phyloP scores from a whole-genome alignment of 2,329 filamentous ascomycete species.

The Aspergillus ochraceus region DNA sequence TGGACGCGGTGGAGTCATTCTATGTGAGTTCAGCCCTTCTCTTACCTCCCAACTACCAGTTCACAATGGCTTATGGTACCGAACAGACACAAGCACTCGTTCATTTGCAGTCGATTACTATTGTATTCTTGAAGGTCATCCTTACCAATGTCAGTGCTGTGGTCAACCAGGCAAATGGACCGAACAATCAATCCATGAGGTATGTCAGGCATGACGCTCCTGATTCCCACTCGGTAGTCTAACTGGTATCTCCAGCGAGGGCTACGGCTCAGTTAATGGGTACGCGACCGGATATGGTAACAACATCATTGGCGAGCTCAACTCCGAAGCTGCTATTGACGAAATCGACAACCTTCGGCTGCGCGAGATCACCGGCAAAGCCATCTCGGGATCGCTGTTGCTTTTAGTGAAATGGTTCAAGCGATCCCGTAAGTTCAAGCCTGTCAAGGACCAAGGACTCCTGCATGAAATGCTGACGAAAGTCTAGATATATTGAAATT shows the following conservation, averaged over 20 bases:
- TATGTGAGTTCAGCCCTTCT: slow-evolving; percentile 64
- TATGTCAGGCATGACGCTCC: slow-evolving; percentile 41
- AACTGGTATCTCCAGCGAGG: slow-evolving; percentile 19
- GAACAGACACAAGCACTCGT: slow-evolving; percentile 71
- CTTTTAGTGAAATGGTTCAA: slow-evolving; percentile 96
- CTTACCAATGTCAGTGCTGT: slow-evolving; percentile 85
- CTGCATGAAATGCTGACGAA: slow-evolving; percentile 11
- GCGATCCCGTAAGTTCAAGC: slow-evolving; percentile 70
- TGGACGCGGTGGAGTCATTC: slow-evolving; percentile 75
- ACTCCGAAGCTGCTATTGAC: slow-evolving; percentile 54
- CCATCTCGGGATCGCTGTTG: slow-evolving; percentile 83
- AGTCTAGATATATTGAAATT: slow-evolving; percentile 82
- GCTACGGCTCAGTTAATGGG: slow-evolving; percentile 28
- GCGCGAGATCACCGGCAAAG: slow-evolving; percentile 86
- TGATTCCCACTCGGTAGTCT: background rate
- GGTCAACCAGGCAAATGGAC: slow-evolving; percentile 59
- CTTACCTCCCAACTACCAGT: background rate
- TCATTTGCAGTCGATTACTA: slow-evolving; percentile 86
- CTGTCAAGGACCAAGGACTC: background rate
- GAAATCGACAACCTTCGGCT: slow-evolving; percentile 79
- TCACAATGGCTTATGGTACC: slow-evolving; percentile 4
- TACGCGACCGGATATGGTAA: slow-evolving; percentile 12
- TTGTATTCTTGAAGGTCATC: slow-evolving; percentile 87
- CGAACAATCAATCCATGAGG: slow-evolving; percentile 47
- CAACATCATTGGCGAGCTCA: slow-evolving; percentile 24